Conservation (phyloP, 1,284 basidiomycete genomes). For the Rhizoctonia solani region DNA sequence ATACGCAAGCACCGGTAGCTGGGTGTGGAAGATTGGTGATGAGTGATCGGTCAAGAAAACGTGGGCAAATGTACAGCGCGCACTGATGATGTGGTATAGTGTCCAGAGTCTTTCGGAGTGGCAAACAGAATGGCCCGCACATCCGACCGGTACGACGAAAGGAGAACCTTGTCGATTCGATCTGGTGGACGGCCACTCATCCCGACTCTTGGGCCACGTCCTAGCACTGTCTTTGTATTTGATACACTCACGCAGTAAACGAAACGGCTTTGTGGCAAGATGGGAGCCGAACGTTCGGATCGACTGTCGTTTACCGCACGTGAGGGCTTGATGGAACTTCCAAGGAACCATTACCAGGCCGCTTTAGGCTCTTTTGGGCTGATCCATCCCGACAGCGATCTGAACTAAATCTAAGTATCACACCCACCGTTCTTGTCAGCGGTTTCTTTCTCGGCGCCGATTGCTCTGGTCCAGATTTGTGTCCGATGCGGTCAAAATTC, state of each 20-base stretch:
- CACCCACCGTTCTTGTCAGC: neutral
- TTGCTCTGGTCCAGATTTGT: too few species aligned
- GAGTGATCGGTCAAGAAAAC: conserved; percentile 24
- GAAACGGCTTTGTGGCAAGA: neutral
- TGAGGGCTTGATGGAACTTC: conserved; percentile 4
- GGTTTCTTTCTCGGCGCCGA: neutral
- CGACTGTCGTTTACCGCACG: conserved; percentile 1
- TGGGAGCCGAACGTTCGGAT: conserved; percentile 7
- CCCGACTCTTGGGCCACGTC: conserved; percentile 30
- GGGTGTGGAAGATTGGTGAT: conserved; percentile 30
- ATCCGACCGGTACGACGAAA: conserved; percentile 16
- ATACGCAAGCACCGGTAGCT: conserved; percentile 20
- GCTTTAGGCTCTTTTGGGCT: conserved; percentile 17
- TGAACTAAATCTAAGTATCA: conserved; percentile 12
- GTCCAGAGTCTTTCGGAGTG: conserved; percentile 28
- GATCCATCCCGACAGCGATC: too few species aligned
- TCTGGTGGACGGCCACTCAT: neutral
- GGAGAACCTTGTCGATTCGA: conserved; percentile 16
- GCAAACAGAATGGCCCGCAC: conserved; percentile 32
- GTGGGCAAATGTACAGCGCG: conserved; percentile 24
- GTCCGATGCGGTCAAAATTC: conserved; percentile 9
- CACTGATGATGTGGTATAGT: conserved; percentile 14
- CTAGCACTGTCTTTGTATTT: conserved; percentile 19
- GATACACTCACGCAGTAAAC: conserved; percentile 23
- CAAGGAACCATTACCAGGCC: conserved; percentile 16